Evolutionary conservation across 257 asterid species (phyloP).

Genomic region (Plectranthus barbatus): DNA sequence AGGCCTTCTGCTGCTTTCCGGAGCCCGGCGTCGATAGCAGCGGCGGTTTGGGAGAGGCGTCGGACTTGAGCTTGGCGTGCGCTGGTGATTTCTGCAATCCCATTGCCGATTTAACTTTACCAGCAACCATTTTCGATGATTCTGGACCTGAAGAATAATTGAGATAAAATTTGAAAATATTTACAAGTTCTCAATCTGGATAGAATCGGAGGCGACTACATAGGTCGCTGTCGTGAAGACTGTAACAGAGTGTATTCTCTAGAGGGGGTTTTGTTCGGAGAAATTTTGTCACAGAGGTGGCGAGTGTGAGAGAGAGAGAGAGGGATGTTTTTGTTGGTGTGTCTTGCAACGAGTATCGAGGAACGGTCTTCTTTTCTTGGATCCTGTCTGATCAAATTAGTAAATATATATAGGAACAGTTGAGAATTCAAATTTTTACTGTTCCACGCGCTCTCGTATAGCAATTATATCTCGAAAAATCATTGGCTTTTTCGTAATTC

Average conservation of each 20-base stretch:
- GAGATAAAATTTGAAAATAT: background rate
- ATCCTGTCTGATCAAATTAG: conserved; percentile 25
- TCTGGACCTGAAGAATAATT: background rate
- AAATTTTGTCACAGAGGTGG: background rate
- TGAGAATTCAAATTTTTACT: conserved; percentile 18
- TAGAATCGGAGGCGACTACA: conserved; percentile 24
- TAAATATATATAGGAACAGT: too few species aligned
- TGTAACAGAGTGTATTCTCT: background rate
- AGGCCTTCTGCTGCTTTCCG: conserved; percentile 25
- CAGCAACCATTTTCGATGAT: conserved; percentile 60
- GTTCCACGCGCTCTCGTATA: conserved; percentile 22
- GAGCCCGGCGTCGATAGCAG: conserved; percentile 36
- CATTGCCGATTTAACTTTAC: conserved; percentile 66
- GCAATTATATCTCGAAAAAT: too few species aligned
- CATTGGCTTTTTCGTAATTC: too few species aligned
- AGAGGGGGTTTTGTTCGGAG: background rate
- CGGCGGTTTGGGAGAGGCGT: conserved; percentile 39
- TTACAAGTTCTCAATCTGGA: conserved; percentile 11
- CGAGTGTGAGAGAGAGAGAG: background rate
- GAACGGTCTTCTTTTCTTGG: conserved; percentile 67
- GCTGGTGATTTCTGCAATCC: conserved; percentile 68
- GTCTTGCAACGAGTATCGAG: conserved; percentile 32
- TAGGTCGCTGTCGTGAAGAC: conserved; percentile 20
- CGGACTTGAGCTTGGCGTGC: conserved; percentile 30
- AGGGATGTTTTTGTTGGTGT: background rate